These are phyloP conservation scores for Candolleomyces aberdarensis DNA, from an alignment of 768 basidiomycete genomes.

Conservation along the genomic window DNA sequence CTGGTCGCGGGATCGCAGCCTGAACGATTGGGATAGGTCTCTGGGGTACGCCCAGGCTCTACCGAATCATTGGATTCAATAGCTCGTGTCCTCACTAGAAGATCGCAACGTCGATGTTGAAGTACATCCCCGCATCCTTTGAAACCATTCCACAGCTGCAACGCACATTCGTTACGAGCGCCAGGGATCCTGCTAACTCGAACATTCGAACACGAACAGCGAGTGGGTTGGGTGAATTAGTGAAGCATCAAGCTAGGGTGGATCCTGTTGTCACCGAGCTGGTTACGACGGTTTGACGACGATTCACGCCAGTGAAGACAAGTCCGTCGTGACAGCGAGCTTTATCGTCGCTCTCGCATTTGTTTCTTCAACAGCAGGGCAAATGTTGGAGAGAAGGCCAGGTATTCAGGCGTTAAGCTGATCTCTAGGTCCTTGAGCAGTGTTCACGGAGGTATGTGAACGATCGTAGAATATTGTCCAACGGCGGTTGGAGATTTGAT, in stretches of 20 bases:
- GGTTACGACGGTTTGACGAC: conserved; percentile 57
- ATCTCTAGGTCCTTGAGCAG: conserved; percentile 78
- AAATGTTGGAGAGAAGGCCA: conserved; percentile 75
- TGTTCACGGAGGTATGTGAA: conserved; percentile 54
- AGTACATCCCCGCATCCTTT: conserved; percentile 82
- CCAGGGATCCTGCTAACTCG: conserved; percentile 72
- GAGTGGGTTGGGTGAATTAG: conserved; percentile 81
- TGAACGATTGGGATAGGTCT: conserved; percentile 54
- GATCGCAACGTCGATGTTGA: conserved; percentile 81
- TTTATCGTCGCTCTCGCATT: conserved; percentile 73
- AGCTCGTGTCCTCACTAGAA: conserved; percentile 79
- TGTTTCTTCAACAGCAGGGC: conserved; percentile 66
- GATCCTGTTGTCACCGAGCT: conserved; percentile 95
- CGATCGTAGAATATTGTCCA: conserved; percentile 59
- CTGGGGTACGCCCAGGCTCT: conserved; percentile 49
- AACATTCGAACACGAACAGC: conserved; percentile 82
- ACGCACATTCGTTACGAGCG: conserved; percentile 92
- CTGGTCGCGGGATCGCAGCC: conserved; percentile 55
- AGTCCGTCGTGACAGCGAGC: conserved; percentile 65
- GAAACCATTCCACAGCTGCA: conserved; percentile 95
- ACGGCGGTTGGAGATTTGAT: conserved; percentile 64
- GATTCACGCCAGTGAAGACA: conserved; percentile 50
- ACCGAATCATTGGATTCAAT: conserved; percentile 84
- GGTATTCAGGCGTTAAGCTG: conserved; percentile 71
- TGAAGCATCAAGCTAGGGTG: conserved; percentile 86